Base-by-base conservation (phyloP, 176 grass and related monocot genomes). In the Oryza officinalis region DNA sequence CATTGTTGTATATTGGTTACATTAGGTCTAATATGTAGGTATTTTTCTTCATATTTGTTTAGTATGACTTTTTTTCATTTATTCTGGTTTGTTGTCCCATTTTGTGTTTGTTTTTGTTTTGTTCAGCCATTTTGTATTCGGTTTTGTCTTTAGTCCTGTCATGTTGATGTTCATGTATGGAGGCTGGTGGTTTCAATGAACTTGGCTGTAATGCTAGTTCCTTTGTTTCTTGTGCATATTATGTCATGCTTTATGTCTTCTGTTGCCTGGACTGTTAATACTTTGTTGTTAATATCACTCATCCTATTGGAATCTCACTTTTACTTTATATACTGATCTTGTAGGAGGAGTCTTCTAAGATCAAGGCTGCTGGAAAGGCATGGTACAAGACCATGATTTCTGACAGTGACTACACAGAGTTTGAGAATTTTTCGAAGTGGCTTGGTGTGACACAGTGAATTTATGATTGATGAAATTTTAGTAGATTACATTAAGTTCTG, bases 361-460 rank as follows among this genome's bases (percentile, higher is more conserved):
- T 94, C 72, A 89, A 91, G 81, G 86, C 88, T 65, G 86, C 95
- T 27, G 90, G 95, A 7, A 90, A 94, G 88, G 86, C 71, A 0
- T 94, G 90, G 95, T 97, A 94, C 81, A 89, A 93, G 76, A 94
- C 95, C 0, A 97, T 97, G 95, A 74, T 94, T 47, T 97, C 95
- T 0, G 90, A 97, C 75, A 81, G 74, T 4, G 90, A 94, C 52
- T 97, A 94, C 45, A 87, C 90, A 0, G 92, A 95, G 50, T 90
- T 92, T 1, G 95, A 97, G 14, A 87, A 79, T 27, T 97, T 97
- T 84, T 84, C 95, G 15, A 94, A 97, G 90, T 97, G 92, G 95
- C 90, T 94, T 3, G 95, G 92, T 27, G 92, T 84, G 18, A 91
- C 90, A 13, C 88, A 91, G 90, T 93, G 69, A 92, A 88, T 65